Evolutionary conservation across 495 filamentous ascomycete genomes (phyloP).

Genomic region (Lichina pygmaea): DNA sequence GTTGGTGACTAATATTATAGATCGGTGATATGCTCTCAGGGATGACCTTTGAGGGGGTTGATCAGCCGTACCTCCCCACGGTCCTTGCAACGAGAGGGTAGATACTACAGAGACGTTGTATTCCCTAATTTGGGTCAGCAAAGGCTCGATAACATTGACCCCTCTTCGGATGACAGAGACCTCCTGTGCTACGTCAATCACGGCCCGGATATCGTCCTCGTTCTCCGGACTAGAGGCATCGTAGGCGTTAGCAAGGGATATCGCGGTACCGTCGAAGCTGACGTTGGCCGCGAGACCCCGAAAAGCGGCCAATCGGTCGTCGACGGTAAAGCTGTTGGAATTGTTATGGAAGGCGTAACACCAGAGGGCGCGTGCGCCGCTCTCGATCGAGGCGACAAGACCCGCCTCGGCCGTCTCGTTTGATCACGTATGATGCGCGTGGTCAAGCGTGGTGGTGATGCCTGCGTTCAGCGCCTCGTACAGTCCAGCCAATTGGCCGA

Average conservation of each 20-base stretch:
- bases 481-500: slow-evolving; percentile 23
- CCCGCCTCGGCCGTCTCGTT: not conserved
- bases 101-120: not conserved
- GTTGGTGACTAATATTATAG: not conserved
- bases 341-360: not conserved
- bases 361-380: not conserved
- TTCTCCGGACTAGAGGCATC: too few relatives aligned
- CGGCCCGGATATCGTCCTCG: too few relatives aligned
- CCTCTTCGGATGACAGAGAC: too few relatives aligned
- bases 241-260: too few relatives aligned
- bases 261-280: too few relatives aligned
- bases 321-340: not conserved
- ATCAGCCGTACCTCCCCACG: too few relatives aligned
- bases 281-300: not conserved
- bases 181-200: too few relatives aligned
- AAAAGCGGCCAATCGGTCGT: not conserved
- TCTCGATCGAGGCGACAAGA: not conserved
- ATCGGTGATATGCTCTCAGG: too few relatives aligned
- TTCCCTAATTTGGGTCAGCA: too few relatives aligned
- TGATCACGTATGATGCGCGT: slow-evolving; percentile 11
- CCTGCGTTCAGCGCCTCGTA: slow-evolving; percentile 26
- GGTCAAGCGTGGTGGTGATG: slow-evolving; percentile 23
- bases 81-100: not conserved
- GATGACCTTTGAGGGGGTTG: too few relatives aligned
- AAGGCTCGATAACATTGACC: too few relatives aligned